Evolutionary conservation across 179 eudicot genomes (phyloP).

Genomic region (Gypsophila paniculata): DNA sequence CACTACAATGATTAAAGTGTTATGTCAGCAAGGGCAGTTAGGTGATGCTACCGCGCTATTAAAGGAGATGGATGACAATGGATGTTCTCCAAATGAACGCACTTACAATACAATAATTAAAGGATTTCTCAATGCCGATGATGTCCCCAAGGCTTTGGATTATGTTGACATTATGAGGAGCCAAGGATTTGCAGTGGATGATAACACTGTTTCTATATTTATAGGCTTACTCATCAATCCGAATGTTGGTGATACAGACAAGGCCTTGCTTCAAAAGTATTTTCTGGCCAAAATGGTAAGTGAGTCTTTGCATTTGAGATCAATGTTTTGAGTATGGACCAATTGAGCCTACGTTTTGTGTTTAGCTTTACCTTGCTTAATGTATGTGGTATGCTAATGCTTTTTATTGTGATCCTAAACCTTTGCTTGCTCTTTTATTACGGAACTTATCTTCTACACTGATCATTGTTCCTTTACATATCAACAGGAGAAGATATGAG

Average conservation of each 20-base stretch:
- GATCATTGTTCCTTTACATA: too few relatives aligned
- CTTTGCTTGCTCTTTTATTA: neutral
- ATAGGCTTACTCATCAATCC: neutral
- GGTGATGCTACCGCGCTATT: conserved; percentile 6
- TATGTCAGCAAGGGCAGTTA: neutral
- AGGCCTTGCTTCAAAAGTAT: conserved; percentile 9
- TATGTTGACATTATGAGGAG: neutral
- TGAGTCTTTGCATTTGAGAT: neutral
- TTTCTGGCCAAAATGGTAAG: neutral
- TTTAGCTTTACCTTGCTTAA: neutral
- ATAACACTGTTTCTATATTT: neutral
- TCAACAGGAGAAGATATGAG: neutral
- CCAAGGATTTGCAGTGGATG: conserved; percentile 13
- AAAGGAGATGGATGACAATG: conserved; percentile 4
- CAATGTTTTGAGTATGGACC: neutral
- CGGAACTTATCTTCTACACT: neutral
- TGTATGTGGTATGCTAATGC: neutral
- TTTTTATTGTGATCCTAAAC: neutral
- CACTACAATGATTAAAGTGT: conserved; percentile 14
- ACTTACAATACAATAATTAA: conserved; percentile 6
- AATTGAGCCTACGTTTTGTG: neutral
- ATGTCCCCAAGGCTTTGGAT: conserved; percentile 14
- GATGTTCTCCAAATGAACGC: too few relatives aligned
- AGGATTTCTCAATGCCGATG: conserved; percentile 9
- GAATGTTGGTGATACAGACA: neutral